Percentiles rank a stretch among this genome's conserved stretches.
phyloP scores from a whole-genome alignment of 2,329 filamentous ascomycete species.

The Tolypocladium amazonense region DNA sequence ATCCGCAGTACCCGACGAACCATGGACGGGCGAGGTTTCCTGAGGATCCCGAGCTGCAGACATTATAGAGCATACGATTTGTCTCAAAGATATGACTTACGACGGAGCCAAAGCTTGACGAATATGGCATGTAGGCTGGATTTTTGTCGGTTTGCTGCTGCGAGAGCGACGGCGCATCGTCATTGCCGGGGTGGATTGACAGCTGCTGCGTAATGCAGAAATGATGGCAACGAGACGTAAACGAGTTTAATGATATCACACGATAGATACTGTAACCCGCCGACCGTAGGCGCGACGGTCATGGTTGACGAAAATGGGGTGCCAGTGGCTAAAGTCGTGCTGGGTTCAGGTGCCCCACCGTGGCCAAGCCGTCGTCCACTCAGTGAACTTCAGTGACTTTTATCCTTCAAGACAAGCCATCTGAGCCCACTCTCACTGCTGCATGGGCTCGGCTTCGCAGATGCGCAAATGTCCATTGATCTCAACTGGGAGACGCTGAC shows the following conservation, averaged over 20 bases:
- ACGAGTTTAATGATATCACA: background rate
- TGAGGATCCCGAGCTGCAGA: conserved; percentile 21
- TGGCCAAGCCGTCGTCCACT: background rate
- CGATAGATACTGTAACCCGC: background rate
- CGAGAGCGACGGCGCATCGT: background rate
- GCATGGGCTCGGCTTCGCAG: background rate
- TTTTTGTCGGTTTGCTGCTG: background rate
- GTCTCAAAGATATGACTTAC: background rate
- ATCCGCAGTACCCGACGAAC: conserved; percentile 25
- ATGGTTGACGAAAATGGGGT: background rate
- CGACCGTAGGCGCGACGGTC: background rate
- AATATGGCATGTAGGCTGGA: background rate
- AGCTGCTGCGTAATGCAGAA: background rate
- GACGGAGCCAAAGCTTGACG: background rate
- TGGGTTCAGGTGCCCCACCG: background rate
- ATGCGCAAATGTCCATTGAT: conserved; percentile 75
- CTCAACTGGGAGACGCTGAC: conserved; percentile 94
- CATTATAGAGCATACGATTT: background rate
- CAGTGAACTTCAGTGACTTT: background rate
- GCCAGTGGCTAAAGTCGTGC: background rate
- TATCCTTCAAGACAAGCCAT: background rate
- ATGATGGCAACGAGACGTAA: background rate
- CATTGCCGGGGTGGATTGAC: background rate
- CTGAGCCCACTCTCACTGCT: background rate
- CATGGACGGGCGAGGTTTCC: conserved; percentile 27